These are phyloP conservation scores for Lepiota venenata DNA, from an alignment of 768 basidiomycete genomes.

Conservation along the genomic window DNA sequence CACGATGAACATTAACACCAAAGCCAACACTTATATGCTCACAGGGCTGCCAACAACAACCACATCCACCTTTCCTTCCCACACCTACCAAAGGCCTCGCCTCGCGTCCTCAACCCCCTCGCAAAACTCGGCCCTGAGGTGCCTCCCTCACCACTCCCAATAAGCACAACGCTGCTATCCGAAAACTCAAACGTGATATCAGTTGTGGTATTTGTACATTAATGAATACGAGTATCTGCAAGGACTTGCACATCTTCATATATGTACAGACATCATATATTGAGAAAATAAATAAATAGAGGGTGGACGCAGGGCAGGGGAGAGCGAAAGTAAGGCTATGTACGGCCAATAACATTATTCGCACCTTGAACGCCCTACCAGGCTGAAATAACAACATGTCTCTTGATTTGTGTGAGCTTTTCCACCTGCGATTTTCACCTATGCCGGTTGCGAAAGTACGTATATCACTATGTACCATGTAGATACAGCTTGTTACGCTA, in stretches of 20 bases:
- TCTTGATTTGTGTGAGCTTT: too few relatives aligned
- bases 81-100: too few relatives aligned
- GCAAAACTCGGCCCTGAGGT: slow-evolving; percentile 65
- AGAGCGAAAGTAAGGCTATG: too few relatives aligned
- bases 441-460: too few relatives aligned
- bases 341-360: slow-evolving; percentile 72
- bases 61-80: slow-evolving; percentile 24
- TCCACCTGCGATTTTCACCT: too few relatives aligned
- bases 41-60: neutral
- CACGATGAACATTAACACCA: too few relatives aligned
- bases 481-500: too few relatives aligned
- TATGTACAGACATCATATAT: slow-evolving; percentile 25
- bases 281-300: slow-evolving; percentile 43
- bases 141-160: slow-evolving; percentile 69
- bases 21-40: too few relatives aligned
- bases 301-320: slow-evolving; percentile 1
- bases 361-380: slow-evolving; percentile 67
- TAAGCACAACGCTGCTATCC: slow-evolving; percentile 85
- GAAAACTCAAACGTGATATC: slow-evolving; percentile 81
- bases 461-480: too few relatives aligned
- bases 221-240: slow-evolving; percentile 78
- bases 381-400: too few relatives aligned
- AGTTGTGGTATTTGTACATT: slow-evolving; percentile 68
- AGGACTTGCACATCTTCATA: too few relatives aligned
- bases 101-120: slow-evolving; percentile 55